Percentiles rank a stretch among this genome's conserved stretches.
These are phyloP conservation scores for Fusarium nisikadoi DNA, from an alignment of 2,329 filamentous ascomycete genomes.

Conservation along the genomic window DNA sequence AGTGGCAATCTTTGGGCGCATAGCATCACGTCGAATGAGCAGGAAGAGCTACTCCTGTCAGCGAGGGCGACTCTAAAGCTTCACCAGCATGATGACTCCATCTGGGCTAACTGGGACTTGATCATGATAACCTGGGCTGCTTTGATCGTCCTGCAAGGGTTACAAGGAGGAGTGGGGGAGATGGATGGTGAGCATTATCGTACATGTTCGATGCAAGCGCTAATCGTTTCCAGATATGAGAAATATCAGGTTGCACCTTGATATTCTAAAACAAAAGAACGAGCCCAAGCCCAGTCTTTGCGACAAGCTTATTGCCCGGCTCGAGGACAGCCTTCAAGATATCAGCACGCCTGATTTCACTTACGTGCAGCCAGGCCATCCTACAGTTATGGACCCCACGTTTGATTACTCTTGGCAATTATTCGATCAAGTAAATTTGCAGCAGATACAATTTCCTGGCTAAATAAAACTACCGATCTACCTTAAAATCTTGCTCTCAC, in stretches of 20 bases:
- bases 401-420: slow-evolving; percentile 22
- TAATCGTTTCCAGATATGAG: slow-evolving; percentile 1
- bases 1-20: slow-evolving; percentile 10
- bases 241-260: slow-evolving; percentile 13
- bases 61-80: background rate
- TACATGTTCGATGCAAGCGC: accelerated
- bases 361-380: background rate
- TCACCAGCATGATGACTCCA: slow-evolving; percentile 13
- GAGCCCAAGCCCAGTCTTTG: slow-evolving; percentile 11
- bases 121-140: slow-evolving; percentile 20
- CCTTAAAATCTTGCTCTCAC: background rate
- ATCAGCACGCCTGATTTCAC: slow-evolving; percentile 14
- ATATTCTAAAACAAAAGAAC: slow-evolving; percentile 11
- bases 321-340: slow-evolving; percentile 10
- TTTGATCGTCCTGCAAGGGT: slow-evolving; percentile 3
- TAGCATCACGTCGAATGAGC: slow-evolving; percentile 9
- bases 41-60: slow-evolving; percentile 11
- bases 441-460: slow-evolving; percentile 12
- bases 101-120: slow-evolving; percentile 17
- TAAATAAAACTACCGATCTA: background rate
- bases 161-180: slow-evolving; percentile 12
- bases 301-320: slow-evolving; percentile 3
- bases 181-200: background rate
- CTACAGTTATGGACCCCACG: slow-evolving; percentile 5
- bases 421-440: slow-evolving; percentile 16